Evolutionary conservation across 805 yeast species (phyloP).

Genomic region (Ogataea polymorpha): DNA sequence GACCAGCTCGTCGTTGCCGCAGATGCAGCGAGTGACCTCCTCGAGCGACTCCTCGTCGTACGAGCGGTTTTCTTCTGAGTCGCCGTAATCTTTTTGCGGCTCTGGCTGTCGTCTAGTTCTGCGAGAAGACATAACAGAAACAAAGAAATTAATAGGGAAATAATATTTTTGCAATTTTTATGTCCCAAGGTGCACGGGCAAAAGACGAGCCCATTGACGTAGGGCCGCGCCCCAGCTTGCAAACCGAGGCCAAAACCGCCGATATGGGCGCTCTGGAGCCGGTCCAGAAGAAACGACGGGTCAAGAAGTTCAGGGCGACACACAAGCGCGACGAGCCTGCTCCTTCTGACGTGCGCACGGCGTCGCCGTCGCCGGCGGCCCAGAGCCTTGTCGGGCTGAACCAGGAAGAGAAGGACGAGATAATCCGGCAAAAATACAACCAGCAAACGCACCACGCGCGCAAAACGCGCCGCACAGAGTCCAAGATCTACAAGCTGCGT

Average conservation of each 20-base stretch:
- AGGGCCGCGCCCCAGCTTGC: slow-evolving; percentile 2
- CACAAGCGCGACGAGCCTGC: neutral
- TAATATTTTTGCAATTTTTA: neutral
- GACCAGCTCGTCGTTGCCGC: slow-evolving; percentile 47
- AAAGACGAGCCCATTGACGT: slow-evolving; percentile 20
- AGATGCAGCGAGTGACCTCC: slow-evolving; percentile 55
- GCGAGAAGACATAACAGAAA: slow-evolving; percentile 27
- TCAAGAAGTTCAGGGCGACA: slow-evolving; percentile 13
- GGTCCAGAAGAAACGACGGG: slow-evolving; percentile 20
- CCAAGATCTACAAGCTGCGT: slow-evolving; percentile 83
- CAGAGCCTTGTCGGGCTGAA: slow-evolving; percentile 33
- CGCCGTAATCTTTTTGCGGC: slow-evolving; percentile 22
- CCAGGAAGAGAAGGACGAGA: slow-evolving; percentile 46
- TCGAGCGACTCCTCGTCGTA: slow-evolving; percentile 29
- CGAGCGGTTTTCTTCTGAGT: slow-evolving; percentile 15
- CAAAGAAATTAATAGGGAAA: slow-evolving; percentile 1
- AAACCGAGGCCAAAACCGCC: neutral
- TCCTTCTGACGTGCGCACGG: neutral
- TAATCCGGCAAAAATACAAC: slow-evolving; percentile 83
- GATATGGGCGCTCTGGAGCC: slow-evolving; percentile 6
- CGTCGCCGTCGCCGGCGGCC: slow-evolving; percentile 12
- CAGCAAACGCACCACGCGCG: slow-evolving; percentile 72
- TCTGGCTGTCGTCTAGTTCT: slow-evolving; percentile 30
- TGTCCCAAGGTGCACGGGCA: slow-evolving; percentile 2
- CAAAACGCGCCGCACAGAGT: slow-evolving; percentile 57